Evolutionary conservation across 768 basidiomycete genomes (phyloP).

Genomic region (Naganishia kalamii): DNA sequence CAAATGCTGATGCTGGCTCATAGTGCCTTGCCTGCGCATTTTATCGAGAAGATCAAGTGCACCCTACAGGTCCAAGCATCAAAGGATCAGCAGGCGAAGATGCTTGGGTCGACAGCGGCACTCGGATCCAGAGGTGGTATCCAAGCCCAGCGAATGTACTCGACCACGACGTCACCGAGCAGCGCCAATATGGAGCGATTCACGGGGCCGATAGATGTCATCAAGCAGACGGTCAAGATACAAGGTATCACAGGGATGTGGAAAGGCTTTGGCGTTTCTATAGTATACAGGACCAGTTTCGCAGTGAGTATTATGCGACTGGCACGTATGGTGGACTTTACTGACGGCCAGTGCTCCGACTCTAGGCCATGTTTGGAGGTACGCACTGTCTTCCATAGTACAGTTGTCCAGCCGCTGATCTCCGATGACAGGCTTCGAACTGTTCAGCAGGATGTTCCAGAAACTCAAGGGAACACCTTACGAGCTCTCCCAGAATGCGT

Average conservation of each 20-base stretch:
- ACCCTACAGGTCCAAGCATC: constrained; percentile 46
- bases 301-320: constrained; percentile 41
- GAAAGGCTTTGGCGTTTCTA: constrained; percentile 67
- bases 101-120: constrained; percentile 29
- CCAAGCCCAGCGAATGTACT: constrained; percentile 56
- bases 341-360: background rate
- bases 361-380: constrained; percentile 64
- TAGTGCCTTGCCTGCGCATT: constrained; percentile 66
- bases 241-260: constrained; percentile 66
- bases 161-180: constrained; percentile 64
- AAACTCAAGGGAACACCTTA: constrained; percentile 57
- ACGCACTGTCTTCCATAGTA: constrained; percentile 27
- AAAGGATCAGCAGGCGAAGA: constrained; percentile 61
- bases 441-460: constrained; percentile 59
- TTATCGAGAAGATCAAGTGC: constrained; percentile 65
- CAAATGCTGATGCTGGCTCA: background rate
- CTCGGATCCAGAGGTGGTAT: constrained; percentile 37
- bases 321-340: background rate
- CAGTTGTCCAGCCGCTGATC: background rate
- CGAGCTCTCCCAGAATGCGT: constrained; percentile 50
- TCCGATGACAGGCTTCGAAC: constrained; percentile 47
- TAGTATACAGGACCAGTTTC: constrained; percentile 68
- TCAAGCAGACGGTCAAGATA: constrained; percentile 57
- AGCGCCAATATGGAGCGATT: constrained; percentile 12
- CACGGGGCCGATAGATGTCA: constrained; percentile 42